Conservation (phyloP, 768 basidiomycete species). For the Termitomyces sp. region DNA sequence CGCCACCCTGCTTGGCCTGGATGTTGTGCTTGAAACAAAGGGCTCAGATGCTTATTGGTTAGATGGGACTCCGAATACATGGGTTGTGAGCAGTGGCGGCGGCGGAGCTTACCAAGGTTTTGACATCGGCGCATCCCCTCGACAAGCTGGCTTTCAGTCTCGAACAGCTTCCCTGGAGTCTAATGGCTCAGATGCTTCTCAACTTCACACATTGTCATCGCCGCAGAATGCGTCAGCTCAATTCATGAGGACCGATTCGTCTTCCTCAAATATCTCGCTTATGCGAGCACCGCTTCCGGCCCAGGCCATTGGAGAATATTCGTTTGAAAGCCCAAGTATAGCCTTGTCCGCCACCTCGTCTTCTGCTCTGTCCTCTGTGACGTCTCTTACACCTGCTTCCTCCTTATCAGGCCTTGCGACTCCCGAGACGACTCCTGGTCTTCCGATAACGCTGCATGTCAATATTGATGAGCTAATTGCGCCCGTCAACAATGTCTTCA, state of each 20-base stretch:
- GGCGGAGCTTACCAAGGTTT: slow-evolving; percentile 72
- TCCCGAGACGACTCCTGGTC: slow-evolving; percentile 39
- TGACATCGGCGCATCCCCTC: slow-evolving; percentile 42
- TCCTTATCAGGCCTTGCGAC: slow-evolving; percentile 22
- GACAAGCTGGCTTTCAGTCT: slow-evolving; percentile 24
- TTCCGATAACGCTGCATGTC: slow-evolving; percentile 68
- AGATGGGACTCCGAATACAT: slow-evolving; percentile 41
- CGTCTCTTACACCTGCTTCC: slow-evolving; percentile 43
- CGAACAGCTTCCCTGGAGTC: slow-evolving; percentile 49
- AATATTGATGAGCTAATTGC: slow-evolving; percentile 76
- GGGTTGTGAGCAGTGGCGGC: slow-evolving; percentile 57
- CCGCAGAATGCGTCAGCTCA: slow-evolving; percentile 15
- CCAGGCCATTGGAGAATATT: slow-evolving; percentile 63
- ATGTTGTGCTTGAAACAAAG: slow-evolving; percentile 63
- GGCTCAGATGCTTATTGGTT: slow-evolving; percentile 69
- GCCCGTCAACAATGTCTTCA: slow-evolving; percentile 58
- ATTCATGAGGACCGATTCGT: slow-evolving; percentile 32
- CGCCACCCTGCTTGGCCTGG: slow-evolving; percentile 75
- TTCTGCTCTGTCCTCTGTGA: slow-evolving; percentile 39
- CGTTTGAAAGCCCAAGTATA: slow-evolving; percentile 55
- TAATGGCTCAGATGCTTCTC: slow-evolving; percentile 31
- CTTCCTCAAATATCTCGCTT: slow-evolving; percentile 54
- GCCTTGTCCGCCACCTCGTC: slow-evolving; percentile 30
- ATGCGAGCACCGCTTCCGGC: slow-evolving; percentile 71
- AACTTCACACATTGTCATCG: slow-evolving; percentile 16